Percentiles rank a stretch among this genome's conserved stretches.
These are phyloP conservation scores for Agaricus sinodeliciosus DNA, from an alignment of 768 basidiomycete genomes.

Conservation along the genomic window DNA sequence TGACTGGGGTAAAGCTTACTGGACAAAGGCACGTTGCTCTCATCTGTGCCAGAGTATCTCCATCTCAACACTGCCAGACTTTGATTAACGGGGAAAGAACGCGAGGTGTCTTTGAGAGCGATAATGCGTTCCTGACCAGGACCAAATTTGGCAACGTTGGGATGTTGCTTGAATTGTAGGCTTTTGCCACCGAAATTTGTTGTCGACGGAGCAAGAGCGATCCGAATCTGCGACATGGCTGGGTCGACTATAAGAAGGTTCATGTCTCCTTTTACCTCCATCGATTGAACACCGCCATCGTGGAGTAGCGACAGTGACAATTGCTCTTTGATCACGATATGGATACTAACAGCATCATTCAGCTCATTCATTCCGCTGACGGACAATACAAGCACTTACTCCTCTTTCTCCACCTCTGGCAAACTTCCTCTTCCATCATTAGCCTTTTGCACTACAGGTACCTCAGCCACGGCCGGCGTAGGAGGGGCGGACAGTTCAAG, in stretches of 20 bases:
- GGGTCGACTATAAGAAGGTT: constrained; percentile 82
- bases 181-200: constrained; percentile 55
- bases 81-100: constrained; percentile 84
- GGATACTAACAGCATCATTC: constrained; percentile 50
- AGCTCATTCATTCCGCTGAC: background rate
- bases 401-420: constrained; percentile 70
- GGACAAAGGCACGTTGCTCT: constrained; percentile 84
- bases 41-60: constrained; percentile 87
- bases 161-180: constrained; percentile 96
- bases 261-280: constrained; percentile 94
- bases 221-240: constrained; percentile 60
- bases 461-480: constrained; percentile 37
- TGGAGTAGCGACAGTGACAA: constrained; percentile 76
- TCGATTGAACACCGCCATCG: constrained; percentile 84
- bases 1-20: constrained; percentile 44
- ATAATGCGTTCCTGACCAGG: constrained; percentile 59
- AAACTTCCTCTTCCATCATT: constrained; percentile 49
- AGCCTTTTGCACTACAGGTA: constrained; percentile 39
- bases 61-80: constrained; percentile 87
- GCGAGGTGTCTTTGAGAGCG: constrained; percentile 76
- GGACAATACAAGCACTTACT: constrained; percentile 34
- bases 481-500: constrained; percentile 41
- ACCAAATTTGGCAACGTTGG: constrained; percentile 83
- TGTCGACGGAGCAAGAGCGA: constrained; percentile 53
- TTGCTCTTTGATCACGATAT: constrained; percentile 79